These are phyloP conservation scores for Psilocybe azurescens DNA, from an alignment of 768 basidiomycete species.

Conservation along the genomic window DNA sequence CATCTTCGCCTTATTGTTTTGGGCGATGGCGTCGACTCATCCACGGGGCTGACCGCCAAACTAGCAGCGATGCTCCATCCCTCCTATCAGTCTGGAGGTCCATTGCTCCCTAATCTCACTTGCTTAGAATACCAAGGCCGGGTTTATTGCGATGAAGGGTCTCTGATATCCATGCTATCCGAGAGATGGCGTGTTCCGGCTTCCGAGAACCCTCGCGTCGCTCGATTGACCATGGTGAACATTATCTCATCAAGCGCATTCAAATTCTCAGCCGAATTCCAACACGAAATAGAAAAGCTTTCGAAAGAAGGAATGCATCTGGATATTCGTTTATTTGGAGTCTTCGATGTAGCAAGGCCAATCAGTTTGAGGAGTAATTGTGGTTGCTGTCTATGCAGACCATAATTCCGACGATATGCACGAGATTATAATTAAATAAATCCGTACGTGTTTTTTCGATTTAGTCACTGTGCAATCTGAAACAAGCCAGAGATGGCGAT, in stretches of 20 bases:
- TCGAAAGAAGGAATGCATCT: slow-evolving; percentile 1
- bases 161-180: slow-evolving; percentile 10
- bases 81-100: slow-evolving; percentile 3
- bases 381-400: too few species aligned
- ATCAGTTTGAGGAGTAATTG: too few species aligned
- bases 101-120: slow-evolving; percentile 17
- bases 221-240: neutral
- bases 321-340: neutral
- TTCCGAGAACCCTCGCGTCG: neutral
- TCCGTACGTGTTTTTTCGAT: too few species aligned
- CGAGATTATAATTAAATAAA: too few species aligned
- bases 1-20: slow-evolving; percentile 14
- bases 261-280: neutral
- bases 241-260: neutral
- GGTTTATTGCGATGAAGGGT: slow-evolving; percentile 7
- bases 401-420: too few species aligned
- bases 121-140: slow-evolving; percentile 19
- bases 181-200: slow-evolving; percentile 5
- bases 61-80: slow-evolving; percentile 15
- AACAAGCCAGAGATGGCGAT: too few species aligned
- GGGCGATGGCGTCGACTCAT: slow-evolving; percentile 2
- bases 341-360: neutral
- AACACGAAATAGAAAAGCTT: neutral
- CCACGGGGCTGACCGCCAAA: slow-evolving; percentile 16
- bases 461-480: too few species aligned